Base-by-base conservation (phyloP, 768 basidiomycete genomes). In the Collybiopsis luxurians region DNA sequence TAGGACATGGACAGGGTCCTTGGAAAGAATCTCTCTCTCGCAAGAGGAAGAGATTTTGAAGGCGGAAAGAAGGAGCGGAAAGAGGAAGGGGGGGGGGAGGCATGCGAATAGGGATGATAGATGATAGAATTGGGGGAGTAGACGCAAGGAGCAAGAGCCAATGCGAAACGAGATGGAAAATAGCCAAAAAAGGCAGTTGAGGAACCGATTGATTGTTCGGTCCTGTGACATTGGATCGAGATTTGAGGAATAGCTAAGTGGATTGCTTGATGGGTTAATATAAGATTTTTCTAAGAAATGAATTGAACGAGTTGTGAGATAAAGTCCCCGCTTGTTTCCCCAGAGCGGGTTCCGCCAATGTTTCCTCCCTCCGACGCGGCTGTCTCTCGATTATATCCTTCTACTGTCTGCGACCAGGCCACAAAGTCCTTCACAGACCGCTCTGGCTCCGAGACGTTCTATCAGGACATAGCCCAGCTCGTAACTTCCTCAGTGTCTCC, bases 381-480 rank as follows among this genome's bases (percentile, higher is more conserved):
- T 17, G 19, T 21, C 15, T 40, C 50, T 26, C 21, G 24, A 23
- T 39, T 51, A 39, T 51, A 38, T 21, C 36, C 31, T n/a, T n/a
- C n/a, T n/a, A n/a, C n/a, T n/a, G n/a, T n/a, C 19, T 38, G 50
- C 50, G 50, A 51, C 23, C 21, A 10, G 15, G 36, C 36, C 15
- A 26, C 9, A 0, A 51, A 51, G 50, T 23, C 50, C 36, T 36
- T 51, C 36, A 34, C 15, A 0, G 31, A 38, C 21, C 50, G 50
- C 50, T 49, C 48, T 34, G 30, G 27, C 23, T 63, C 26, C 48
- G 38, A 43, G 47, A 34, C 59, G 54, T 63, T 60, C 62, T 64
- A 69, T 60, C 24, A 64, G 58, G 61, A 68, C 55, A 59, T 67
- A 19, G 55, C 65, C 34, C 61, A 56, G 24, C 61, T 69, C 34